A percentile compares a stretch with the other conserved stretches of the same genome.
Evolutionary conservation across 1,284 basidiomycete genomes (phyloP).

Genomic region (Erythrobasidium hasegawianum): DNA sequence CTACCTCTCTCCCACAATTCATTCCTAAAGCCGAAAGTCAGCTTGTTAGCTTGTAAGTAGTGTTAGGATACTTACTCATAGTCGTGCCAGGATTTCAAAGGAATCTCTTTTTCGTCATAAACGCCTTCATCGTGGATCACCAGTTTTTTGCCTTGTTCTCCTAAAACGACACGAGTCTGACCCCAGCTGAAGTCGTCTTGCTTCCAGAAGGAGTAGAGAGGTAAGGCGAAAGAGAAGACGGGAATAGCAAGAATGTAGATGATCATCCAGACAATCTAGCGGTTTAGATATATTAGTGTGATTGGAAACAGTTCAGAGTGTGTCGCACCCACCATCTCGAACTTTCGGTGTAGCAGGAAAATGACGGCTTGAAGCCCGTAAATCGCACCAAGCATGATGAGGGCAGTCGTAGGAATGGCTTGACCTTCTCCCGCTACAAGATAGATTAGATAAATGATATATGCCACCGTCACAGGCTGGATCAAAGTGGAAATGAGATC

Average conservation of each 20-base stretch:
- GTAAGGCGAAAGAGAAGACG: slow-evolving; percentile 95
- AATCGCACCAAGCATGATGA: slow-evolving; percentile 78
- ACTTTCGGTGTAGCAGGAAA: slow-evolving; percentile 94
- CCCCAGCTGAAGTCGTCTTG: slow-evolving; percentile 81
- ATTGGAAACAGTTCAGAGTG: slow-evolving; percentile 42
- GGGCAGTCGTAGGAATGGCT: slow-evolving; percentile 77
- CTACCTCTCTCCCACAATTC: slow-evolving; percentile 91
- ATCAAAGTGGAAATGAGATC: slow-evolving; percentile 91
- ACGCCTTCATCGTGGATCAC: slow-evolving; percentile 92
- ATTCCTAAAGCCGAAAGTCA: no score
- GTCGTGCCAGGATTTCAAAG: slow-evolving; percentile 92
- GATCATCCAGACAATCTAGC: slow-evolving; percentile 95
- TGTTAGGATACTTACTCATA: no score
- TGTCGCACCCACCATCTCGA: slow-evolving; percentile 98
- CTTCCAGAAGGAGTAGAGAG: slow-evolving; percentile 92
- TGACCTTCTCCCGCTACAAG: slow-evolving; percentile 66
- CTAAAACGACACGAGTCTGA: slow-evolving; percentile 85
- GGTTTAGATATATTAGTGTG: not conserved
- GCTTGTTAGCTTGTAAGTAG: no score
- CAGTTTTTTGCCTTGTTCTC: slow-evolving; percentile 82
- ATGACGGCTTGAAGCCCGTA: slow-evolving; percentile 66
- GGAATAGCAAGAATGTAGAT: slow-evolving; percentile 73
- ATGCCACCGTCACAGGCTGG: slow-evolving; percentile 85
- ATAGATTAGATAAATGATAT: slow-evolving; percentile 67
- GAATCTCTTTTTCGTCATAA: slow-evolving; percentile 86